phyloP scores from a whole-genome alignment of 768 basidiomycete species.

The Termitomyces eurrhizus region DNA sequence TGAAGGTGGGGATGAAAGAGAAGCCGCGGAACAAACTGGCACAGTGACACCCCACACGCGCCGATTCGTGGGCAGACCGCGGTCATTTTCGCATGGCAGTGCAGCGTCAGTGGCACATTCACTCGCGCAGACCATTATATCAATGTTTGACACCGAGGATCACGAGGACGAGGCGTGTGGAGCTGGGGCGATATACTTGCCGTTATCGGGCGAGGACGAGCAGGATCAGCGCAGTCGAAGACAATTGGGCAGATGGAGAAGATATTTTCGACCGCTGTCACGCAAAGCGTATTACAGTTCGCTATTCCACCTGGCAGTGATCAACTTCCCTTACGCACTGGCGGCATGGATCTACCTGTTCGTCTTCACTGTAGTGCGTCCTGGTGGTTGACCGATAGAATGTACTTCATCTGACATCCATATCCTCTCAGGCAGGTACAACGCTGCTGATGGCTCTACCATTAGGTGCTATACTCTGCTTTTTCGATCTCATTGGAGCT shows the following conservation, averaged over 20 bases:
- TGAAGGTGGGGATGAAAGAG: slow-evolving; percentile 18
- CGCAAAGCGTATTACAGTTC: slow-evolving; percentile 58
- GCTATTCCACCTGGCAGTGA: slow-evolving; percentile 61
- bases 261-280: slow-evolving; percentile 64
- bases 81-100: slow-evolving; percentile 59
- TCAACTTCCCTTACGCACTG: slow-evolving; percentile 80
- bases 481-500: slow-evolving; percentile 73
- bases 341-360: slow-evolving; percentile 78
- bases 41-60: slow-evolving; percentile 20
- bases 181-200: slow-evolving; percentile 9
- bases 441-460: slow-evolving; percentile 77
- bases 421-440: slow-evolving; percentile 57
- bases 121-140: slow-evolving; percentile 64
- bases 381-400: neutral
- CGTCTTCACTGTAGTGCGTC: slow-evolving; percentile 72
- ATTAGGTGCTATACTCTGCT: slow-evolving; percentile 73
- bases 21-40: neutral
- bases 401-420: neutral
- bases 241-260: slow-evolving; percentile 29
- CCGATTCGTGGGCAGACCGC: slow-evolving; percentile 32
- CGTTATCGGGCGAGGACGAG: slow-evolving; percentile 12
- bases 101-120: slow-evolving; percentile 55
- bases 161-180: slow-evolving; percentile 24
- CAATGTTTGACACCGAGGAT: slow-evolving; percentile 58
- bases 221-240: slow-evolving; percentile 11